phyloP scores from a whole-genome alignment of 495 filamentous ascomycete species.

The Glonium stellatum region DNA sequence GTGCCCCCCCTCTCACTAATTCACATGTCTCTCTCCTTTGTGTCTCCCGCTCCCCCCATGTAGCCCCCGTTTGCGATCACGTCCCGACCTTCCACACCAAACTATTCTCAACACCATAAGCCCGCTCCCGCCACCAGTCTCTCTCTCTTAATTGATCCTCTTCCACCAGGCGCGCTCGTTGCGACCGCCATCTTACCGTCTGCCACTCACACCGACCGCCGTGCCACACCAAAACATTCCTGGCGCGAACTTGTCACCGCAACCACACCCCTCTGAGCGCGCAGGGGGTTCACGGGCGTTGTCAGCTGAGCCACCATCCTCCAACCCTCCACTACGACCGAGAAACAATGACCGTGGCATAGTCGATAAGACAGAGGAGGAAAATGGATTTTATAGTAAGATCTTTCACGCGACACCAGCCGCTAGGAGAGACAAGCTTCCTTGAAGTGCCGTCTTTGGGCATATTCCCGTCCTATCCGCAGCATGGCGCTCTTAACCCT shows the following conservation, averaged over 20 bases:
- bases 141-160: slow-evolving; percentile 5
- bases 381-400: slow-evolving; percentile 32
- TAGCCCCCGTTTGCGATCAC: not conserved
- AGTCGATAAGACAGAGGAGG: slow-evolving; percentile 16
- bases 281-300: slow-evolving; percentile 8
- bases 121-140: not conserved
- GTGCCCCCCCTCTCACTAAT: not conserved
- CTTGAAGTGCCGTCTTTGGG: not conserved
- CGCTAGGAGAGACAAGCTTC: slow-evolving; percentile 6
- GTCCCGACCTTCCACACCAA: slow-evolving; percentile 1
- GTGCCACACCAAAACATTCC: slow-evolving; percentile 17
- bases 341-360: slow-evolving; percentile 18
- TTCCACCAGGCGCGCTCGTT: slow-evolving; percentile 11
- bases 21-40: no score
- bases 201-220: slow-evolving; percentile 17
- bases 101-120: slow-evolving; percentile 4
- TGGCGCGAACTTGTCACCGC: slow-evolving; percentile 9
- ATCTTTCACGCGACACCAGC: slow-evolving; percentile 1
- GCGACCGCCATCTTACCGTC: slow-evolving; percentile 12
- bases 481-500: slow-evolving; percentile 5
- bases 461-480: not conserved
- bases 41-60: not conserved
- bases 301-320: slow-evolving; percentile 20
- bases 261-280: slow-evolving; percentile 15
- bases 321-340: slow-evolving; percentile 14